phyloP scores from a whole-genome alignment of 1,284 basidiomycete genomes.

The Blastosporella zonata region DNA sequence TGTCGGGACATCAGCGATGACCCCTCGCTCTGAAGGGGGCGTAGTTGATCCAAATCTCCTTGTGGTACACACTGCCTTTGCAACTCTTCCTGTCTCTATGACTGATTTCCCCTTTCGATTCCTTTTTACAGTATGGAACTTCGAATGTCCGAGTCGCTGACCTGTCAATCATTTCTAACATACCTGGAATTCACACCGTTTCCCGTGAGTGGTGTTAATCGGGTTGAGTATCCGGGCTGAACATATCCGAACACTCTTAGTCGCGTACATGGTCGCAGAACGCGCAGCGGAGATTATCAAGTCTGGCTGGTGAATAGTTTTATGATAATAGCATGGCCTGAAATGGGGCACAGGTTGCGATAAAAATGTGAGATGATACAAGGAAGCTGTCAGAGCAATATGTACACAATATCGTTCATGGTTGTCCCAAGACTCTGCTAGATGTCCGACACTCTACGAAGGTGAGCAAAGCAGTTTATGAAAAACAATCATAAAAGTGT shows the following conservation, averaged over 20 bases:
- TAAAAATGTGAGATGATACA: no score
- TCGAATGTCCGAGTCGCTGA: conserved; percentile 16
- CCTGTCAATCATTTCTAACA: conserved; percentile 13
- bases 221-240: neutral
- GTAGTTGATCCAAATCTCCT: conserved; percentile 14
- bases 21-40: conserved; percentile 15
- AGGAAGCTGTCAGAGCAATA: no score
- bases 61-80: neutral
- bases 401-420: no score
- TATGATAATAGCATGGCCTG: no score
- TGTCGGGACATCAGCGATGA: conserved; percentile 18
- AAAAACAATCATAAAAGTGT: no score
- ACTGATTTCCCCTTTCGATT: neutral
- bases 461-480: no score
- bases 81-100: neutral
- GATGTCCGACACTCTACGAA: no score
- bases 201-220: conserved; percentile 7
- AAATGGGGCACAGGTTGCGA: no score
- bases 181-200: conserved; percentile 17
- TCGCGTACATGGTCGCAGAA: conserved; percentile 17
- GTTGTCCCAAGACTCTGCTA: no score
- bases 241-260: neutral
- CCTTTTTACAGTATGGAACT: conserved; percentile 11
- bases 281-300: conserved; percentile 16
- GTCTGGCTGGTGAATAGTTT: neutral